phyloP scores from a whole-genome alignment of 2,329 filamentous ascomycete genomes.

The Alternaria metachromatica region DNA sequence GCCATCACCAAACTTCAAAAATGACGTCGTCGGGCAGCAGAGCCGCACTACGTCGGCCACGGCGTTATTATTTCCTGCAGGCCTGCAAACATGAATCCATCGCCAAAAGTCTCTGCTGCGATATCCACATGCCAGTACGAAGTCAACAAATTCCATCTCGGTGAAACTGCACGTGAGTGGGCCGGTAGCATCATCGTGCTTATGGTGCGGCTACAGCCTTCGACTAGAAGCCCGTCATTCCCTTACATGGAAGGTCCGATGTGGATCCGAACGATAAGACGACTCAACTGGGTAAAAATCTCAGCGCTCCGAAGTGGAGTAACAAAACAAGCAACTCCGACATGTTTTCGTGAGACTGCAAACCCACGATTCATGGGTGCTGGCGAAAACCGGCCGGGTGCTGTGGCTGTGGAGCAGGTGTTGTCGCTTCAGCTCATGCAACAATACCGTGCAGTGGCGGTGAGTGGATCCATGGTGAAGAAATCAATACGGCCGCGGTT shows the following conservation, averaged over 20 bases:
- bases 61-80: constrained; percentile 1
- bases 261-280: constrained; percentile 2
- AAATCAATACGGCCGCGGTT: neutral
- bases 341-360: constrained; percentile 5
- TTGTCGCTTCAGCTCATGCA: constrained; percentile 11
- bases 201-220: constrained; percentile 2
- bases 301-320: constrained; percentile 5
- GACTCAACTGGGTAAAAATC: constrained; percentile 1
- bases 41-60: neutral
- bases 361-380: constrained; percentile 3
- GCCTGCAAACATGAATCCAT: neutral
- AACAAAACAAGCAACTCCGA: neutral
- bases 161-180: constrained; percentile 6
- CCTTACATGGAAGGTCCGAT: neutral
- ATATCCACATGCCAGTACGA: constrained; percentile 3
- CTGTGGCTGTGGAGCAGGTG: constrained; percentile 16
- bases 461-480: neutral
- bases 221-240: constrained; percentile 3
- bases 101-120: constrained; percentile 6
- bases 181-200: constrained; percentile 10
- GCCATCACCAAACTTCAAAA: neutral
- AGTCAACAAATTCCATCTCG: neutral
- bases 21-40: constrained; percentile 5
- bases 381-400: constrained; percentile 17
- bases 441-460: neutral